Evolutionary conservation across 2,329 filamentous ascomycete genomes (phyloP).

Genomic region (Lachnellula willkommii): DNA sequence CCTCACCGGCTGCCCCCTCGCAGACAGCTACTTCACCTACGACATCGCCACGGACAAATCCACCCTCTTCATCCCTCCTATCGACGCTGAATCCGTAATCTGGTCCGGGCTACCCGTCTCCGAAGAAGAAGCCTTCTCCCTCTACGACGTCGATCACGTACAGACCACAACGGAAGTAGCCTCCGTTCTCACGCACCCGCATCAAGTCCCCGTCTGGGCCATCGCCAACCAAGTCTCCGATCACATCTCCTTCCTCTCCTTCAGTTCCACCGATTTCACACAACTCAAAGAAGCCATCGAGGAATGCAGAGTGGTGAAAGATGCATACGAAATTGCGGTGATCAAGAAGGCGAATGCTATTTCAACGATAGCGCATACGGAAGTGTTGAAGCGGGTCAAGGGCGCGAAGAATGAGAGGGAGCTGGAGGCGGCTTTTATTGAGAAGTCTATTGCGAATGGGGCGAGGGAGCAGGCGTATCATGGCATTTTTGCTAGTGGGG

Average conservation of each 20-base stretch:
- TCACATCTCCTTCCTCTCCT: conserved; percentile 64
- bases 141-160: conserved; percentile 79
- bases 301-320: conserved; percentile 64
- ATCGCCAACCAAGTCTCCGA: conserved; percentile 75
- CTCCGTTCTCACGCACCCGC: conserved; percentile 45
- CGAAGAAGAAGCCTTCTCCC: conserved; percentile 64
- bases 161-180: conserved; percentile 70
- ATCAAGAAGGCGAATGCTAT: conserved; percentile 68
- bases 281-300: conserved; percentile 60
- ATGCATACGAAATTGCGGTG: conserved; percentile 68
- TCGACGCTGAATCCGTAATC: conserved; percentile 83
- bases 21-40: conserved; percentile 78
- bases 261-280: conserved; percentile 56
- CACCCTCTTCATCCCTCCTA: conserved; percentile 85
- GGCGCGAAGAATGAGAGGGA: conserved; percentile 72
- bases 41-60: conserved; percentile 67
- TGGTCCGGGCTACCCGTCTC: conserved; percentile 87
- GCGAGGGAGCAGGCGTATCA: conserved; percentile 82
- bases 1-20: conserved; percentile 73
- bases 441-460: conserved; percentile 67
- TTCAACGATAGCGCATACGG: conserved; percentile 61
- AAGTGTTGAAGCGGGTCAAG: conserved; percentile 55
- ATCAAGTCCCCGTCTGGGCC: conserved; percentile 55
- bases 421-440: conserved; percentile 74
- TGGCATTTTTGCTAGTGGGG: conserved; percentile 76